phyloP scores from a whole-genome alignment of 2,329 filamentous ascomycete species.

The Coleophoma eucalyptorum region DNA sequence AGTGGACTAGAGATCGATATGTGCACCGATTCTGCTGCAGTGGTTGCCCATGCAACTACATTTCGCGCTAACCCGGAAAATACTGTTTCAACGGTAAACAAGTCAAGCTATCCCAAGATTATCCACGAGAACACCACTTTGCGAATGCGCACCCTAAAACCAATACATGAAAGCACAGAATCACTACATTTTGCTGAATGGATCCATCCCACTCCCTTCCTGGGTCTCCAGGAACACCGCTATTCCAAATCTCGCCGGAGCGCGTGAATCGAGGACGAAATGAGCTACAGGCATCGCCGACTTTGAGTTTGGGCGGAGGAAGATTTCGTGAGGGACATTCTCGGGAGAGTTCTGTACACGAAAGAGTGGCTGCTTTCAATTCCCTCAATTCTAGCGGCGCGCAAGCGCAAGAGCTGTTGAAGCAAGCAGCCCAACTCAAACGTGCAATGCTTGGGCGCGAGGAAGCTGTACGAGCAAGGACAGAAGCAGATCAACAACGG shows the following conservation, averaged over 20 bases:
- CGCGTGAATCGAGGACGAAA: slow-evolving; percentile 46
- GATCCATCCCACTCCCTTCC: slow-evolving; percentile 43
- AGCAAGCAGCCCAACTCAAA: slow-evolving; percentile 58
- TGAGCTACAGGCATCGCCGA: slow-evolving; percentile 10
- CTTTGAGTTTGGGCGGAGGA: slow-evolving; percentile 2
- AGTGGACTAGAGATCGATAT: no score
- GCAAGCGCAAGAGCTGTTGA: slow-evolving; percentile 55
- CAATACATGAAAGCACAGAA: neutral
- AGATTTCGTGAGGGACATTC: slow-evolving; percentile 18
- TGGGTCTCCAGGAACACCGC: slow-evolving; percentile 51
- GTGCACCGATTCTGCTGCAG: no score
- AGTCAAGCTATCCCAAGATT: no score
- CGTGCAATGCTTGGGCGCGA: slow-evolving; percentile 66
- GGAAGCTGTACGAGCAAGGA: slow-evolving; percentile 45
- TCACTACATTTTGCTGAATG: slow-evolving; percentile 26
- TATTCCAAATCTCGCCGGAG: slow-evolving; percentile 60
- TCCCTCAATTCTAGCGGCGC: slow-evolving; percentile 52
- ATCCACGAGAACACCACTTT: neutral
- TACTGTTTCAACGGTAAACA: no score
- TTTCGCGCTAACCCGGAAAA: no score
- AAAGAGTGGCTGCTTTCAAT: slow-evolving; percentile 72
- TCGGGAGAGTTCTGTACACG: slow-evolving; percentile 59
- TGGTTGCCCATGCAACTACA: no score
- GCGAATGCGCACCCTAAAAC: neutral
- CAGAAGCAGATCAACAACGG: neutral